These are phyloP conservation scores for Dactylellina drechsleri DNA, from an alignment of 2,329 filamentous ascomycete species.

Conservation along the genomic window DNA sequence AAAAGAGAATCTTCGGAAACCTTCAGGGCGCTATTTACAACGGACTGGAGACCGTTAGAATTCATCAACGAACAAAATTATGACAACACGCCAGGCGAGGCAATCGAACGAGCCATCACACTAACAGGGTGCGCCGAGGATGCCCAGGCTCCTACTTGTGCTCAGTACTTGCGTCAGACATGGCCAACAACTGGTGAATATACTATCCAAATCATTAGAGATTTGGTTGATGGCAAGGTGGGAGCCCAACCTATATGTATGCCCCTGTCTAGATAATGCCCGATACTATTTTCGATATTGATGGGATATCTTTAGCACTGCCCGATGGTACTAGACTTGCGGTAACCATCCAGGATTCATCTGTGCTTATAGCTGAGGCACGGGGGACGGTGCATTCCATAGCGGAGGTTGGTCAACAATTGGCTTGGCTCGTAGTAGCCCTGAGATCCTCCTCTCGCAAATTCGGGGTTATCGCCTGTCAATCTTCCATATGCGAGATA, in stretches of 20 bases:
- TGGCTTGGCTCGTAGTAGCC: slow-evolving; percentile 61
- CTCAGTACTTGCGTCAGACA: slow-evolving; percentile 57
- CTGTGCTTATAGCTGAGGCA: slow-evolving; percentile 20
- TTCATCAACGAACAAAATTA: slow-evolving; percentile 28
- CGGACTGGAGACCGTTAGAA: slow-evolving; percentile 25
- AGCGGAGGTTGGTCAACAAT: slow-evolving; percentile 61
- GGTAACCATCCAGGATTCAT: not conserved
- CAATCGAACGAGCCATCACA: slow-evolving; percentile 47
- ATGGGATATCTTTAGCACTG: not conserved
- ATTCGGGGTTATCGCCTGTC: not conserved
- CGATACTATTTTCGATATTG: not conserved
- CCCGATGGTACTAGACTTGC: not conserved
- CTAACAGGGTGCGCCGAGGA: slow-evolving; percentile 55
- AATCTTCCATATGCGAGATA: slow-evolving; percentile 22
- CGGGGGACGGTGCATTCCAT: slow-evolving; percentile 50
- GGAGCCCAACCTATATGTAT: not conserved
- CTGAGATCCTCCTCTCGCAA: slow-evolving; percentile 58
- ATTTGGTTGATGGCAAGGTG: not conserved
- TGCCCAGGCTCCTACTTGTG: slow-evolving; percentile 58
- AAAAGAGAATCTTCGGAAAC: slow-evolving; percentile 19
- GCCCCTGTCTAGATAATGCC: not conserved
- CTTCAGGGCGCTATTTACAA: slow-evolving; percentile 16
- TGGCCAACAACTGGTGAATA: slow-evolving; percentile 49
- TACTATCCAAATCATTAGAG: slow-evolving; percentile 23
- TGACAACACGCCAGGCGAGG: slow-evolving; percentile 36